A percentile compares a stretch with the other conserved stretches of the same genome.
Evolutionary conservation across 1,284 basidiomycete species (phyloP).

Genomic region (Termitomyces sp.): DNA sequence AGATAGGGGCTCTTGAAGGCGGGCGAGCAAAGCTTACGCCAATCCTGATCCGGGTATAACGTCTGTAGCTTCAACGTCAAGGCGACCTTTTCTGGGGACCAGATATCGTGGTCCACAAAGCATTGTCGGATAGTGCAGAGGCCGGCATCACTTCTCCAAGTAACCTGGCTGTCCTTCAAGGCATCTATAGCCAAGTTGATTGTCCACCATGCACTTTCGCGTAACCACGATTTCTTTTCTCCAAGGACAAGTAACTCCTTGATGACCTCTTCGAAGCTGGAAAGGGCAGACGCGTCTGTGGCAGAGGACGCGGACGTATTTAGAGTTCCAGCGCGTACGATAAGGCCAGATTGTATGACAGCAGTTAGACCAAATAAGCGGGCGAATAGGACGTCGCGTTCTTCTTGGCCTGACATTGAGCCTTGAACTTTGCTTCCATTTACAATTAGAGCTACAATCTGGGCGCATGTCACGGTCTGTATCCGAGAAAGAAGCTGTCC

Average conservation of each 20-base stretch:
- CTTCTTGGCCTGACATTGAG: conserved; percentile 84
- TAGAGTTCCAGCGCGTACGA: conserved; percentile 57
- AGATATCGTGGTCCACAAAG: conserved; percentile 52
- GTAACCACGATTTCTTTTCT: conserved; percentile 85
- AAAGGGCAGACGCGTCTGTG: conserved; percentile 48
- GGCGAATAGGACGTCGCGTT: conserved; percentile 90
- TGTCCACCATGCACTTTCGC: conserved; percentile 90
- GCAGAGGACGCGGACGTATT: conserved; percentile 48
- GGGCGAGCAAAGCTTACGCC: conserved; percentile 66
- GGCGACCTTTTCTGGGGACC: conserved; percentile 89
- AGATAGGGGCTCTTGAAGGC: conserved; percentile 73
- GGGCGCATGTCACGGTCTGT: conserved; percentile 71
- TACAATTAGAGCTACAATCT: conserved; percentile 70
- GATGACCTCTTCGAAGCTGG: conserved; percentile 63
- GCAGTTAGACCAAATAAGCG: conserved; percentile 86
- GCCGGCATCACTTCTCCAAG: conserved; percentile 73
- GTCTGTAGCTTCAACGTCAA: conserved; percentile 69
- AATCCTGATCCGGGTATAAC: conserved; percentile 56
- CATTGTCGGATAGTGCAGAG: conserved; percentile 46
- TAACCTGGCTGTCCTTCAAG: conserved; percentile 50
- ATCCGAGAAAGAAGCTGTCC: conserved; percentile 76
- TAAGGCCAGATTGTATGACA: conserved; percentile 76
- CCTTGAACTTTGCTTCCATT: conserved; percentile 66
- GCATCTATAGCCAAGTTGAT: conserved; percentile 61
- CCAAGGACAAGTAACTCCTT: conserved; percentile 67